Conservation (phyloP, 2,329 filamentous ascomycete species). For the Colletotrichum magnum region DNA sequence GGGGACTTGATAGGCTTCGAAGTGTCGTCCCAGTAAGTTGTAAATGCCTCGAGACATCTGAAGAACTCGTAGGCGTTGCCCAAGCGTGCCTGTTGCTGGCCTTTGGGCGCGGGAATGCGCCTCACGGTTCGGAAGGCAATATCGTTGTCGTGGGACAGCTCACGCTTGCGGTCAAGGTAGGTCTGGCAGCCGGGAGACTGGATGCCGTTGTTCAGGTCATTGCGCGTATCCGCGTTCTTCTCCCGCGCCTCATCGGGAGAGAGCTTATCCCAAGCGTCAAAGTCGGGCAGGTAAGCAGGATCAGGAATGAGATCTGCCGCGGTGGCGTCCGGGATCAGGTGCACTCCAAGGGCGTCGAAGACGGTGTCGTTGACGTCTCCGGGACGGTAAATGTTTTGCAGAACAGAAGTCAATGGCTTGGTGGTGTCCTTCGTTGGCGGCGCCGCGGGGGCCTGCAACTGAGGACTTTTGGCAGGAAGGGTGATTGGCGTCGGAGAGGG, state of each 20-base stretch:
- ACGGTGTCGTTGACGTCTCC: slow-evolving; percentile 63
- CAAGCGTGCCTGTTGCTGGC: slow-evolving; percentile 67
- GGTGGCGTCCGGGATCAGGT: slow-evolving; percentile 66
- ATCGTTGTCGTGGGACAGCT: slow-evolving; percentile 70
- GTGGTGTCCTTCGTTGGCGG: slow-evolving; percentile 44
- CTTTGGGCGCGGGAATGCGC: slow-evolving; percentile 68
- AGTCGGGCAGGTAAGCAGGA: slow-evolving; percentile 66
- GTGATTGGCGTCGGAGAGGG: slow-evolving; percentile 70
- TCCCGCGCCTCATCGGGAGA: slow-evolving; percentile 64
- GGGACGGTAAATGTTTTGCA: slow-evolving; percentile 69
- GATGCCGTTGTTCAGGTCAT: slow-evolving; percentile 66
- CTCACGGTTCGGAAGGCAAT: slow-evolving; percentile 74
- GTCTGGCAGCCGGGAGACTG: slow-evolving; percentile 69
- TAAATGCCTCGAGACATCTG: slow-evolving; percentile 72
- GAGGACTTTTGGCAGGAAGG: slow-evolving; percentile 61
- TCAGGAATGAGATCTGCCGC: slow-evolving; percentile 68
- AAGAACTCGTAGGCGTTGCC: slow-evolving; percentile 78
- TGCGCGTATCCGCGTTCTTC: slow-evolving; percentile 63
- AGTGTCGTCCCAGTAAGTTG: slow-evolving; percentile 74
- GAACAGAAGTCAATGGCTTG: slow-evolving; percentile 61
- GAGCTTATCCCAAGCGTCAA: slow-evolving; percentile 65
- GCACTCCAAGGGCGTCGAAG: slow-evolving; percentile 70
- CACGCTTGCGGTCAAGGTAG: slow-evolving; percentile 71
- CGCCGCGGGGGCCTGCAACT: slow-evolving; percentile 33
- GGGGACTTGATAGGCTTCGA: slow-evolving; percentile 51